phyloP scores from a whole-genome alignment of 176 grass and related monocot species.

The Zea luxurians region DNA sequence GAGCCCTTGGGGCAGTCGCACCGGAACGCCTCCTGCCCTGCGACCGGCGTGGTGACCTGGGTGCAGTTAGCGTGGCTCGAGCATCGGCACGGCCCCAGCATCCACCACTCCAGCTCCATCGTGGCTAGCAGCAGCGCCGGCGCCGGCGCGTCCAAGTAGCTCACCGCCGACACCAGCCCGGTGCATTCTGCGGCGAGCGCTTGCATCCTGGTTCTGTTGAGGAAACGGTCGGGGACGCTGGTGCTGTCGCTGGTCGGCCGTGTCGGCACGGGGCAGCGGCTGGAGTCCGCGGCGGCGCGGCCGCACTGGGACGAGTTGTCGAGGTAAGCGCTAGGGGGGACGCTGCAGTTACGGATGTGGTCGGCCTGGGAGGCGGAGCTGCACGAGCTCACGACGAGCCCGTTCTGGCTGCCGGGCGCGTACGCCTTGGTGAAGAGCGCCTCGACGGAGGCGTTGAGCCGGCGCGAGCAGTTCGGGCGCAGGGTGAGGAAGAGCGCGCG shows the following conservation, averaged over 20 bases:
- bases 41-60: background rate
- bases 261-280: slow-evolving; percentile 26
- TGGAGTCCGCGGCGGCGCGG: background rate
- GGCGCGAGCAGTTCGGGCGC: slow-evolving; percentile 8
- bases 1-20: slow-evolving; percentile 40
- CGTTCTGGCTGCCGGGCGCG: slow-evolving; percentile 11
- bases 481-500: slow-evolving; percentile 33
- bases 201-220: background rate
- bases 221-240: background rate
- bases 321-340: slow-evolving; percentile 2
- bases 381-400: slow-evolving; percentile 33
- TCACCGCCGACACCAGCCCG: slow-evolving; percentile 38
- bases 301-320: background rate
- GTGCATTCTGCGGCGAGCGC: background rate
- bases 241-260: background rate
- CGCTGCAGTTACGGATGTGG: slow-evolving; percentile 35
- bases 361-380: background rate
- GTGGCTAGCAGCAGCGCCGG: slow-evolving; percentile 26
- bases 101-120: slow-evolving; percentile 57
- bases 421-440: slow-evolving; percentile 25
- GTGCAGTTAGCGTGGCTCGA: slow-evolving; percentile 27
- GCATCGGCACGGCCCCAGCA: slow-evolving; percentile 43
- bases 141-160: background rate
- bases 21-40: slow-evolving; percentile 19
- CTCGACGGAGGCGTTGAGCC: background rate